phyloP scores from a whole-genome alignment of 208 protist genomes.

The Wallacemonas collosoma region DNA sequence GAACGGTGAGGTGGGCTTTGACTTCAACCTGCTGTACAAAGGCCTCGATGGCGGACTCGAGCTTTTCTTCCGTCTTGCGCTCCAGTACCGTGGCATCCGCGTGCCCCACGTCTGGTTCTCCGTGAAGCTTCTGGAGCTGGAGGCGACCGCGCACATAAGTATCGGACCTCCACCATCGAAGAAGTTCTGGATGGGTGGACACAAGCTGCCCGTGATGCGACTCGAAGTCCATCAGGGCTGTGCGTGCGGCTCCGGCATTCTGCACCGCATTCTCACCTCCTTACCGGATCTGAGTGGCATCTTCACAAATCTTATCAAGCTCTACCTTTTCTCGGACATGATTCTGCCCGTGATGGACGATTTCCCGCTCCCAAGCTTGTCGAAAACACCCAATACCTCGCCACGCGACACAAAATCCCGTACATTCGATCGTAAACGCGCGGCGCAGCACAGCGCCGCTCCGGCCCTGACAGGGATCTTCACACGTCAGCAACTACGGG shows the following conservation, averaged over 20 bases:
- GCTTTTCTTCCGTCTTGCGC: conserved; percentile 66
- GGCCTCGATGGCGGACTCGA: conserved; percentile 61
- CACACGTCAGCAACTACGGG: conserved; percentile 17
- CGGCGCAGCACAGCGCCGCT: conserved; percentile 42
- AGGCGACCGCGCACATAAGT: conserved; percentile 71
- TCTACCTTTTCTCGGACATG: conserved; percentile 79
- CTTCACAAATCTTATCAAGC: conserved; percentile 65
- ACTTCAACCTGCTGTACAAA: conserved; percentile 82
- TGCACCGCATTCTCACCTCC: conserved; percentile 76
- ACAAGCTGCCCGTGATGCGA: conserved; percentile 56
- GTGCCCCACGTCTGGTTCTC: conserved; percentile 77
- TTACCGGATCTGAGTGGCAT: conserved; percentile 76
- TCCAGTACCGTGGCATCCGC: conserved; percentile 74
- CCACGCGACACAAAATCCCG: conserved; percentile 34
- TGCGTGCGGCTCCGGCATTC: conserved; percentile 49
- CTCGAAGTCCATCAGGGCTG: conserved; percentile 67
- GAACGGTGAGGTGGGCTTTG: conserved; percentile 81
- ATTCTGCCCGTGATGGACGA: conserved; percentile 86
- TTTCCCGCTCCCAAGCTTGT: conserved; percentile 77
- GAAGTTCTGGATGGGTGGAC: conserved; percentile 81
- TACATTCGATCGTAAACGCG: conserved; percentile 61
- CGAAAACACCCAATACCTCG: conserved; percentile 48
- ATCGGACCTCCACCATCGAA: conserved; percentile 85
- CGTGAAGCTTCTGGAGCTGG: conserved; percentile 60
- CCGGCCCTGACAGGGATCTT: conserved; percentile 17